A percentile compares a stretch with the other conserved stretches of the same genome.
These are phyloP conservation scores for Pichia kudriavzevii DNA, from an alignment of 1,139 yeast genomes.

Conservation along the genomic window DNA sequence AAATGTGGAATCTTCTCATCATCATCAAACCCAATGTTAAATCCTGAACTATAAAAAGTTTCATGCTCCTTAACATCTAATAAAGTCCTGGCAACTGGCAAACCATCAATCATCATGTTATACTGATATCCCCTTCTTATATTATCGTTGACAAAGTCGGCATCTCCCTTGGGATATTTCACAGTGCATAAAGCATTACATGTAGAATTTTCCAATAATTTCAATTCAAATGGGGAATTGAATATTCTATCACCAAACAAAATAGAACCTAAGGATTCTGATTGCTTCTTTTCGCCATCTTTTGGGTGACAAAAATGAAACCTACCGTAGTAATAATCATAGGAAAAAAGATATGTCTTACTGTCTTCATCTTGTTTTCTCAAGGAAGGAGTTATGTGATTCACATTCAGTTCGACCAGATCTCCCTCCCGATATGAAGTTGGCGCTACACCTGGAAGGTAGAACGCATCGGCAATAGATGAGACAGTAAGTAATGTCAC, in stretches of 20 bases:
- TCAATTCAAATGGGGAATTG: conserved; percentile 79
- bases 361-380: conserved; percentile 37
- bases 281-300: conserved; percentile 63
- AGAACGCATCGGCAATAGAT: conserved; percentile 47
- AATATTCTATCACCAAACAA: conserved; percentile 93
- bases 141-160: conserved; percentile 66
- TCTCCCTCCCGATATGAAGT: conserved; percentile 74
- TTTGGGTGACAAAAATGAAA: conserved; percentile 79
- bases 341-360: conserved; percentile 58
- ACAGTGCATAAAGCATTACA: conserved; percentile 61
- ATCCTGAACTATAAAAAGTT: conserved; percentile 71
- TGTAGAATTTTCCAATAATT: conserved; percentile 63
- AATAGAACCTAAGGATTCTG: conserved; percentile 87
- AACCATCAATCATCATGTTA: conserved; percentile 92
- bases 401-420: conserved; percentile 68
- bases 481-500: too few species aligned
- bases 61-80: conserved; percentile 50
- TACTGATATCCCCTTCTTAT: conserved; percentile 78
- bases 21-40: conserved; percentile 63
- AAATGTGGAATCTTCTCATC: conserved; percentile 42
- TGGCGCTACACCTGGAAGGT: conserved; percentile 94
- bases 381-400: conserved; percentile 79
- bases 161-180: conserved; percentile 55
- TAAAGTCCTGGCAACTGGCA: conserved; percentile 73
- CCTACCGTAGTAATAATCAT: conserved; percentile 78